Percentiles rank a stretch among this genome's conserved stretches.
Evolutionary conservation across 2,329 filamentous ascomycete species (phyloP).

Genomic region (Neonectria punicea): DNA sequence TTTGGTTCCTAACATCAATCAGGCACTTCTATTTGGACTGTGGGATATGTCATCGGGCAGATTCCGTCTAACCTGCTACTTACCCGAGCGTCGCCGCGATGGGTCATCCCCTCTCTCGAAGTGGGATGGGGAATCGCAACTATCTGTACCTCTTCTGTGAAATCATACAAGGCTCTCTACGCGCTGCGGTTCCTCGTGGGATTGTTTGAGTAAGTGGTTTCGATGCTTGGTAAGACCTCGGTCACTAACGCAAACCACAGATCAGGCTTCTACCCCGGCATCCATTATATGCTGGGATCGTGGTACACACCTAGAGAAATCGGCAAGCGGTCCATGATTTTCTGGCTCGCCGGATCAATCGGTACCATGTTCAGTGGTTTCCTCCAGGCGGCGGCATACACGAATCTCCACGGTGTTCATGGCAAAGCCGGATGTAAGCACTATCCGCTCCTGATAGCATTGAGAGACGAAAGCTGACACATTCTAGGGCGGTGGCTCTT

Average conservation of each 20-base stretch:
- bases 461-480: conserved; percentile 2
- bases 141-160: conserved; percentile 26
- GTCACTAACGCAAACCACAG: neutral
- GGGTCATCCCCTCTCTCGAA: conserved; percentile 32
- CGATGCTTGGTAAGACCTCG: no score
- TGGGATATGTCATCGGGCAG: conserved; percentile 32
- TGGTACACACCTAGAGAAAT: conserved; percentile 39
- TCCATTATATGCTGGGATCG: conserved; percentile 37
- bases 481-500: conserved; percentile 31
- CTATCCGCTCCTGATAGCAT: no score
- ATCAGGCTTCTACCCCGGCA: conserved; percentile 31
- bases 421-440: conserved; percentile 29
- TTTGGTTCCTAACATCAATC: neutral
- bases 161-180: conserved; percentile 27
- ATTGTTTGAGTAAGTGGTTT: conserved; percentile 30
- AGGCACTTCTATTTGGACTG: conserved; percentile 32
- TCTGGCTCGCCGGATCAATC: conserved; percentile 32
- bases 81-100: conserved; percentile 29
- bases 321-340: conserved; percentile 34
- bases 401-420: conserved; percentile 27
- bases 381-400: conserved; percentile 32
- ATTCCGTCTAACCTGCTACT: conserved; percentile 30
- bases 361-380: conserved; percentile 32
- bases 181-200: conserved; percentile 27
- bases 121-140: conserved; percentile 32